These are phyloP conservation scores for Melanogaster broomeanus DNA, from an alignment of 768 basidiomycete species.

Conservation along the genomic window DNA sequence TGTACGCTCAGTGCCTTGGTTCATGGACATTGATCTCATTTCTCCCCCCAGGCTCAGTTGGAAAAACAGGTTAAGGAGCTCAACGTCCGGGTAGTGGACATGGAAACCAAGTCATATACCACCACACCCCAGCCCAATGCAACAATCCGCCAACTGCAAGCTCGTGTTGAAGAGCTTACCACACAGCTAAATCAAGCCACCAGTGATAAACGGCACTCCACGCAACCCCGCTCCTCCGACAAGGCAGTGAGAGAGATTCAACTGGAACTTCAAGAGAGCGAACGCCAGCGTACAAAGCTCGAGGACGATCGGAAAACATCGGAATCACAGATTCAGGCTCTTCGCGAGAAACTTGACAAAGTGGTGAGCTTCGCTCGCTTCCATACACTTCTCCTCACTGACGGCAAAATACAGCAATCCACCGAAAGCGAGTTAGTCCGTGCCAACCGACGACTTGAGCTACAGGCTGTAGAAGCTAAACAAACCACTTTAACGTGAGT, in stretches of 20 bases:
- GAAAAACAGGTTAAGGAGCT: slow-evolving; percentile 87
- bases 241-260: slow-evolving; percentile 53
- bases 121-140: slow-evolving; percentile 60
- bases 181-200: slow-evolving; percentile 43
- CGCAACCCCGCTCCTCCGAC: slow-evolving; percentile 43
- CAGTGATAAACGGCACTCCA: slow-evolving; percentile 41
- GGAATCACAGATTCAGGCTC: slow-evolving; percentile 55
- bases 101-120: slow-evolving; percentile 76
- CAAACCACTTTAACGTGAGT: slow-evolving; percentile 69
- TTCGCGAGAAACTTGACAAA: slow-evolving; percentile 61
- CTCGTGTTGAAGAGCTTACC: slow-evolving; percentile 70
- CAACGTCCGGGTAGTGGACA: slow-evolving; percentile 78
- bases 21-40: not conserved
- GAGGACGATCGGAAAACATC: slow-evolving; percentile 67
- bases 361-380: slow-evolving; percentile 46
- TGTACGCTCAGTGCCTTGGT: slow-evolving; percentile 39
- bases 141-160: slow-evolving; percentile 61
- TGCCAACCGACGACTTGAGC: slow-evolving; percentile 73
- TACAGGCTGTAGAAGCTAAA: slow-evolving; percentile 73
- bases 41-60: slow-evolving; percentile 58
- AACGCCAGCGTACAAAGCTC: slow-evolving; percentile 58
- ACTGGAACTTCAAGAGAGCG: slow-evolving; percentile 57
- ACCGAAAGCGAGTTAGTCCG: slow-evolving; percentile 66
- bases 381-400: not conserved
- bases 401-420: slow-evolving; percentile 54